Conservation (phyloP, 768 basidiomycete genomes). For the Gloeophyllum trabeum region DNA sequence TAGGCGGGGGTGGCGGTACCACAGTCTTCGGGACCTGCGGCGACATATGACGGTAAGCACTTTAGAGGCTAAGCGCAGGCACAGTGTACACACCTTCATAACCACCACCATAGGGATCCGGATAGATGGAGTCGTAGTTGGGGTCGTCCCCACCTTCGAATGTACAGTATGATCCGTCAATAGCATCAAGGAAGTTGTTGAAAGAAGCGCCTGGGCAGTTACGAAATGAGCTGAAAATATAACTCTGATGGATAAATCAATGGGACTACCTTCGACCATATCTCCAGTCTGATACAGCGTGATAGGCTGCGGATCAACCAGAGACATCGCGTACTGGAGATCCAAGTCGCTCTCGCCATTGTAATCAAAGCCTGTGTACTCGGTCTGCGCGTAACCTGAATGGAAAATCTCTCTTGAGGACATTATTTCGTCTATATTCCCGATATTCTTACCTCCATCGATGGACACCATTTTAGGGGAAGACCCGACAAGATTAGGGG, state of each 20-base stretch:
- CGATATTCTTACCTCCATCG: conserved; percentile 19
- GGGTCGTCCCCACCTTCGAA: conserved; percentile 24
- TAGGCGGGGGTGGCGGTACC: conserved; percentile 22
- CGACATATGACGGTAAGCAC: background rate
- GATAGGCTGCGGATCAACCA: conserved; percentile 18
- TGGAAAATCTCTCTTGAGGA: conserved; percentile 3
- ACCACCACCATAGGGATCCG: conserved; percentile 14
- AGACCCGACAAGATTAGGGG: conserved; percentile 16
- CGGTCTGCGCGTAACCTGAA: conserved; percentile 17
- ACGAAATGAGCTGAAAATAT: background rate
- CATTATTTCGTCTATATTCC: background rate
- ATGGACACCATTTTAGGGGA: conserved; percentile 19
- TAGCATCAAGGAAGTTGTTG: conserved; percentile 24
- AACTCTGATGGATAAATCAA: too few relatives aligned
- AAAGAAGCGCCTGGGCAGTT: conserved; percentile 16
- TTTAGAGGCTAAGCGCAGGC: background rate
- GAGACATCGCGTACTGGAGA: conserved; percentile 19
- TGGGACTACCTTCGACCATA: conserved; percentile 10
- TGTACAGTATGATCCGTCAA: conserved; percentile 23
- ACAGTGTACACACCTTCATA: conserved; percentile 4
- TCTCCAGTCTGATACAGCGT: conserved; percentile 24
- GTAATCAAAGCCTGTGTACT: conserved; percentile 7
- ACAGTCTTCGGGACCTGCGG: conserved; percentile 21
- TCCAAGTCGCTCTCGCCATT: conserved; percentile 21
- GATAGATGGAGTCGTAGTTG: conserved; percentile 15